A percentile compares a stretch with the other conserved stretches of the same genome.
Conservation (phyloP, 73 alveolate species). For the Paramecium sexaurelia region DNA sequence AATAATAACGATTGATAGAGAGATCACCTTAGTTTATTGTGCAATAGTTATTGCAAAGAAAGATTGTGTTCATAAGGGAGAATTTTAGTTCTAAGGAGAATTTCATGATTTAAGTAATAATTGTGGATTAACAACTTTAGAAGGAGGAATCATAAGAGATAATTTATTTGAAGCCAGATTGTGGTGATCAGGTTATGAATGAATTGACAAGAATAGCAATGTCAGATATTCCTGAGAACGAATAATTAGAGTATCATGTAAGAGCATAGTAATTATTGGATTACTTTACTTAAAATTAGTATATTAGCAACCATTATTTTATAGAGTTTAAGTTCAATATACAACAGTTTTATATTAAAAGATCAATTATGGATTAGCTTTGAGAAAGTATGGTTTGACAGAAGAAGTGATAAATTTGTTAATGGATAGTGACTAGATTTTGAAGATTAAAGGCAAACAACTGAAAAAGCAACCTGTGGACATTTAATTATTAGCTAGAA, state of each 20-base stretch:
- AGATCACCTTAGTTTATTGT: background rate
- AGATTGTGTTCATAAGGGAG: constrained; percentile 25
- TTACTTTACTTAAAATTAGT: constrained; percentile 21
- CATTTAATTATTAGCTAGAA: background rate
- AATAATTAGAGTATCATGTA: constrained; percentile 10
- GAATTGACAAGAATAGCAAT: constrained; percentile 40
- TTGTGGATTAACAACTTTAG: background rate
- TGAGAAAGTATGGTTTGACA: background rate
- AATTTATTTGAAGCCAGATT: constrained; percentile 23
- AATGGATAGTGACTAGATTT: constrained; percentile 29
- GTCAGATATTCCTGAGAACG: background rate
- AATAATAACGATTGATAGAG: background rate
- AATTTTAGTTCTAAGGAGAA: constrained; percentile 2
- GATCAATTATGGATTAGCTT: constrained; percentile 42
- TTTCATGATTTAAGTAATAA: background rate
- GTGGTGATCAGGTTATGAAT: constrained; percentile 16
- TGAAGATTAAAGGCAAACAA: constrained; percentile 36
- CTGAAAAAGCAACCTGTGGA: constrained; percentile 18
- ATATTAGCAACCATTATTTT: background rate
- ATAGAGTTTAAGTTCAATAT: constrained; percentile 15
- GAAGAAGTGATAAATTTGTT: constrained; percentile 19
- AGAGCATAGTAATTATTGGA: constrained; percentile 4
- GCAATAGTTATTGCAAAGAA: background rate
- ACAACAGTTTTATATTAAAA: constrained; percentile 34
- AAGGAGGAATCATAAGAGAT: constrained; percentile 18